A percentile compares a stretch with the other conserved stretches of the same genome.
These are phyloP conservation scores for Eucalyptus grandis DNA, from an alignment of 345 rosid genomes.

Conservation along the genomic window DNA sequence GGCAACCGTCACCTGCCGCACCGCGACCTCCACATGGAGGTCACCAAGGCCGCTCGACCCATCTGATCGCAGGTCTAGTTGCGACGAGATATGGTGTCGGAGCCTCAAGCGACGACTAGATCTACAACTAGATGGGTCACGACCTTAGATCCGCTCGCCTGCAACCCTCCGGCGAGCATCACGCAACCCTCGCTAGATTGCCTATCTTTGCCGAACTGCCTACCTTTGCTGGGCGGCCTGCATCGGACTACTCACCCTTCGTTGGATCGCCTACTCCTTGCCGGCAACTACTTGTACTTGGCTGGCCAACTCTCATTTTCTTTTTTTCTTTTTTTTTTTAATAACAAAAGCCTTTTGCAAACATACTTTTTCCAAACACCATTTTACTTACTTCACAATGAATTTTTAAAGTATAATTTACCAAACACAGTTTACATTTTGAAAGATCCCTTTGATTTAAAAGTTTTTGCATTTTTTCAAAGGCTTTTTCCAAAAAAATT, in stretches of 20 bases:
- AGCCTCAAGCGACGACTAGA: rapidly evolving
- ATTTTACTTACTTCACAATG: no score
- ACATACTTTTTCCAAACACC: rapidly evolving
- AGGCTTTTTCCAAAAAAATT: rapidly evolving
- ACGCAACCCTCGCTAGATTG: rapidly evolving
- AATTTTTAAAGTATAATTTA: no score
- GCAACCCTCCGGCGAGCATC: rapidly evolving
- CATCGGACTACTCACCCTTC: rapidly evolving
- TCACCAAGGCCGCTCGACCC: rapidly evolving
- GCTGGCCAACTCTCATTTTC: rapidly evolving
- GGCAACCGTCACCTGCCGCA: rapidly evolving
- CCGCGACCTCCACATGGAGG: no score
- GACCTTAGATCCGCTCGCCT: rapidly evolving
- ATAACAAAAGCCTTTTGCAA: no score
- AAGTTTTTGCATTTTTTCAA: rapidly evolving
- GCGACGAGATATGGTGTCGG: rapidly evolving
- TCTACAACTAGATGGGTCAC: rapidly evolving
- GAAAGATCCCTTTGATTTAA: rapidly evolving
- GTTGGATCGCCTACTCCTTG: rapidly evolving
- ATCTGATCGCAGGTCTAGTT: rapidly evolving
- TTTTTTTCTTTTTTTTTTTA: no score
- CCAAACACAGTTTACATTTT: rapidly evolving
- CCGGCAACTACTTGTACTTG: rapidly evolving
- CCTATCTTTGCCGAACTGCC: no score
- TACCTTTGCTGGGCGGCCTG: rapidly evolving